Conservation (phyloP, 306 rosid species). For the Castanospermum australe region DNA sequence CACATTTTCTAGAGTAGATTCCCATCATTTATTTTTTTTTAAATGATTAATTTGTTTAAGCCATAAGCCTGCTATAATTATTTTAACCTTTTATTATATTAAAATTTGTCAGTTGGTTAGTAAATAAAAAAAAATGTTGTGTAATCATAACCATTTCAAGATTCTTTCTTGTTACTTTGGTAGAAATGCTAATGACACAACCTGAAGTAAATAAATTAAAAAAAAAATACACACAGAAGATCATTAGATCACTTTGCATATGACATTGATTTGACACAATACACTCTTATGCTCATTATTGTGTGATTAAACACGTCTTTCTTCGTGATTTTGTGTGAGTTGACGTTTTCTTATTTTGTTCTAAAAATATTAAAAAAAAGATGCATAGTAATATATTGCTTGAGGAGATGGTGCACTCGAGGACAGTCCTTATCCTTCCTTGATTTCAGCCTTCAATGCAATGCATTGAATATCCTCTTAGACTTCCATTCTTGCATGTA, state of each 20-base stretch:
- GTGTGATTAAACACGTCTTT: too few relatives aligned
- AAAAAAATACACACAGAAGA: neutral
- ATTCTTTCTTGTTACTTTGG: neutral
- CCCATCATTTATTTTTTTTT: too few relatives aligned
- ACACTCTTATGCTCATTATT: neutral
- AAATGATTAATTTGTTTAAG: too few relatives aligned
- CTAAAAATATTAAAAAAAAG: too few relatives aligned
- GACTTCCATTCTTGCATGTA: neutral
- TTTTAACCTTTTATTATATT: too few relatives aligned
- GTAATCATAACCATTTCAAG: too few relatives aligned
- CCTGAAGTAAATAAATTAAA: neutral
- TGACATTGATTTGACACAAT: neutral
- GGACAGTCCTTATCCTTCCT: constrained; percentile 11
- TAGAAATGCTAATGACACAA: neutral
- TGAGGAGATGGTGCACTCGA: neutral
- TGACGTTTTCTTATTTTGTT: neutral
- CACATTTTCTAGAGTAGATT: too few relatives aligned
- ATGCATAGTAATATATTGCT: neutral
- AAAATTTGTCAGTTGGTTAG: too few relatives aligned
- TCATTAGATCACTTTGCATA: neutral
- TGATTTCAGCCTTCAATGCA: neutral
- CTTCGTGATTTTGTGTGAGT: too few relatives aligned
- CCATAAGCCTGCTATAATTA: too few relatives aligned
- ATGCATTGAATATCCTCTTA: neutral
- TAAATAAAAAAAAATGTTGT: too few relatives aligned